These are phyloP conservation scores for Chalaropsis thielavioides DNA, from an alignment of 2,329 filamentous ascomycete genomes.

Conservation along the genomic window DNA sequence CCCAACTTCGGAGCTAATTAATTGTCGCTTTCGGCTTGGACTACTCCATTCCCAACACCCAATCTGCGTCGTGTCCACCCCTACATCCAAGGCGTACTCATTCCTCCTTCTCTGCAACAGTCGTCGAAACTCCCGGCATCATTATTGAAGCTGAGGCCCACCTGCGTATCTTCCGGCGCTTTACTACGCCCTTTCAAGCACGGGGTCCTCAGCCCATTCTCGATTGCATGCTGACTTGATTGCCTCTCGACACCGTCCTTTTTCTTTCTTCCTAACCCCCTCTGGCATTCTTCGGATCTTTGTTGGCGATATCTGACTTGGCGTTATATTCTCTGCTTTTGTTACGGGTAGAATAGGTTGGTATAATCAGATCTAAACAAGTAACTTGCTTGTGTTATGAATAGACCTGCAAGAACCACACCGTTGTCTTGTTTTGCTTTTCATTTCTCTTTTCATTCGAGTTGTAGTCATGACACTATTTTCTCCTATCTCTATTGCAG, in stretches of 20 bases:
- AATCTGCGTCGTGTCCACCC: background rate
- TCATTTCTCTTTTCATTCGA: background rate
- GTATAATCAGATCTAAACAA: slow-evolving; percentile 7
- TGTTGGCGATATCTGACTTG: slow-evolving; percentile 14
- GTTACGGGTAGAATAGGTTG: slow-evolving; percentile 14
- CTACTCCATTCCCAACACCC: background rate
- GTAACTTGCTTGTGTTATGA: background rate
- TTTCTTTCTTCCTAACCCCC: slow-evolving; percentile 1
- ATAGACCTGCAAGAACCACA: slow-evolving; percentile 1
- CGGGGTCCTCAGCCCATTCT: background rate
- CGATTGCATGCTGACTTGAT: background rate
- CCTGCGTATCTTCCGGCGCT: background rate
- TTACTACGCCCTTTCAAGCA: background rate
- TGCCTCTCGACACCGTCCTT: background rate
- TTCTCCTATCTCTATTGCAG: background rate
- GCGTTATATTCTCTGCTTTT: slow-evolving; percentile 13
- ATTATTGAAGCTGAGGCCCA: background rate
- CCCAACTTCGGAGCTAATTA: slow-evolving; percentile 46
- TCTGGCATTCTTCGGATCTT: slow-evolving; percentile 12
- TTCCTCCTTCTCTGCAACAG: background rate
- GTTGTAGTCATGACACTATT: background rate
- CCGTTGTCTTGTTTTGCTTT: slow-evolving; percentile 9
- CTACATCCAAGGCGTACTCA: too few relatives aligned
- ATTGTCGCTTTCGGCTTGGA: background rate
- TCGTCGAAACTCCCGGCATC: background rate